These are phyloP conservation scores for Pythium coloratum DNA, from an alignment of 352 stramenopile species.

Conservation along the genomic window DNA sequence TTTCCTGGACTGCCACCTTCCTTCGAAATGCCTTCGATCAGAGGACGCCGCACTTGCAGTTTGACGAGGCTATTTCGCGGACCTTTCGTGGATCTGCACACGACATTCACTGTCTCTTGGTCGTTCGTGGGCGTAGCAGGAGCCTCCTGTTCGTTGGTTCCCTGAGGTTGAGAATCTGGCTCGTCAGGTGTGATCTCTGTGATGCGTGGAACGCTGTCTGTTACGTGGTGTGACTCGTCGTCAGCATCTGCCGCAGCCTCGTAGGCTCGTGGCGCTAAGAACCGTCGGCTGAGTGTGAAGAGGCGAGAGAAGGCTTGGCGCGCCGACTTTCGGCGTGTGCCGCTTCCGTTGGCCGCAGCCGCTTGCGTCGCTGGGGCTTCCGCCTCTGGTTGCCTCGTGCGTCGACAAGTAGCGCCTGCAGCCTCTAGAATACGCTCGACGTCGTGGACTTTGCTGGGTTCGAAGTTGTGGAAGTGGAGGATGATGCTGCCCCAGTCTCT, in stretches of 20 bases:
- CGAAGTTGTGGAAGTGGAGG: slow-evolving; percentile 68
- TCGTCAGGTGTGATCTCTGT: neutral
- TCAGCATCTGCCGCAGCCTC: neutral
- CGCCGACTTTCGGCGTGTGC: slow-evolving; percentile 10
- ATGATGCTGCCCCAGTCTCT: slow-evolving; percentile 73
- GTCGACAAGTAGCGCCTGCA: slow-evolving; percentile 39
- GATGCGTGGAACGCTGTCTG: neutral
- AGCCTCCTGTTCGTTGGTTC: neutral
- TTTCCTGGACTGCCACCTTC: neutral
- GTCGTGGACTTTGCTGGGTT: slow-evolving; percentile 40
- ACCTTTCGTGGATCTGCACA: slow-evolving; percentile 29
- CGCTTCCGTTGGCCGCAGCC: neutral
- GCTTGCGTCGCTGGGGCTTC: neutral
- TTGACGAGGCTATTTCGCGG: slow-evolving; percentile 29
- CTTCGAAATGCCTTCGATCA: neutral
- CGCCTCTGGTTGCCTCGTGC: slow-evolving; percentile 7
- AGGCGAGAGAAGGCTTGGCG: slow-evolving; percentile 10
- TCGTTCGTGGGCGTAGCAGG: neutral
- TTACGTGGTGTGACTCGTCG: neutral
- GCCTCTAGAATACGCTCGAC: slow-evolving; percentile 57
- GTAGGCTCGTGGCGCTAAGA: slow-evolving; percentile 5
- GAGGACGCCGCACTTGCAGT: slow-evolving; percentile 22
- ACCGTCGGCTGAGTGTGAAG: slow-evolving; percentile 16
- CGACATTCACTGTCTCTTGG: slow-evolving; percentile 30
- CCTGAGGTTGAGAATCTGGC: neutral